These are phyloP conservation scores for Geranium brycei DNA, from an alignment of 345 rosid genomes.

Conservation along the genomic window DNA sequence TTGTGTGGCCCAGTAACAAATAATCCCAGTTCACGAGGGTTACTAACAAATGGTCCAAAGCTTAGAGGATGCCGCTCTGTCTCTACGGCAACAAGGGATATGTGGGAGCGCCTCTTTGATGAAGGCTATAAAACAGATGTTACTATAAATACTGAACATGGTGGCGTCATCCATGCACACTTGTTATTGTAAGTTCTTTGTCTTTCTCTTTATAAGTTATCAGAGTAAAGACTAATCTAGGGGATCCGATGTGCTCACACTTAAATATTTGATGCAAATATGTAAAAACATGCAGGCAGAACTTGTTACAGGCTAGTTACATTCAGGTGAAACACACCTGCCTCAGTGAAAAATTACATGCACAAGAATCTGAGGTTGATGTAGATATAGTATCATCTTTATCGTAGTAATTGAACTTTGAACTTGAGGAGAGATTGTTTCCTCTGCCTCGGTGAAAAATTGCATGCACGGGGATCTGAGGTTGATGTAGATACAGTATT, in stretches of 20 bases:
- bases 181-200: slow-evolving; percentile 45
- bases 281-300: too few species aligned
- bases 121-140: slow-evolving; percentile 67
- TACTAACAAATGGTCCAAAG: slow-evolving; percentile 4
- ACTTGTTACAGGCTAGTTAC: too few species aligned
- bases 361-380: too few species aligned
- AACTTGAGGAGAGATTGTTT: too few species aligned
- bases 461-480: too few species aligned
- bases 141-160: slow-evolving; percentile 33
- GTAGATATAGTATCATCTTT: too few species aligned
- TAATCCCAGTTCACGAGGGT: slow-evolving; percentile 10
- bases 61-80: slow-evolving; percentile 19
- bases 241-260: neutral
- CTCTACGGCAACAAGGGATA: slow-evolving; percentile 26
- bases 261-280: neutral
- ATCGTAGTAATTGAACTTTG: too few species aligned
- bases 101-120: slow-evolving; percentile 70
- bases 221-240: neutral
- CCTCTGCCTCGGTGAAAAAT: too few species aligned
- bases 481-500: too few species aligned
- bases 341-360: too few species aligned
- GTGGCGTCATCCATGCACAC: slow-evolving; percentile 53
- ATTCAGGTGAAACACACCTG: too few species aligned
- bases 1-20: slow-evolving; percentile 27
- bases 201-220: neutral